A percentile compares a stretch with the other conserved stretches of the same genome.
These are phyloP conservation scores for Mortierella antarctica DNA, from an alignment of 192 early-diverging fungal species.

Conservation along the genomic window DNA sequence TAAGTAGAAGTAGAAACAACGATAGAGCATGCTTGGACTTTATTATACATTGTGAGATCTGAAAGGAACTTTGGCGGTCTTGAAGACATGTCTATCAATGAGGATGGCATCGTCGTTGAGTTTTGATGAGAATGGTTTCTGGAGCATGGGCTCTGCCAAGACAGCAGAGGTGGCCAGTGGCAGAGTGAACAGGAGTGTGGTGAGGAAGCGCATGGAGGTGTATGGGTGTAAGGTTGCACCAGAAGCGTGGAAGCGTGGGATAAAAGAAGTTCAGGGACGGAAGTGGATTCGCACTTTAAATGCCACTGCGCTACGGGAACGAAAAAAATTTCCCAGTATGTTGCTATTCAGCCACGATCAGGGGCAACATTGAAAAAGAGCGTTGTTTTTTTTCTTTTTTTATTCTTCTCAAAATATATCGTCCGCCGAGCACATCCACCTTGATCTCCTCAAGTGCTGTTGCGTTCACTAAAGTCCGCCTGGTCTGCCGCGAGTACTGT, in stretches of 20 bases:
- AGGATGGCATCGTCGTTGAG: conserved; percentile 20
- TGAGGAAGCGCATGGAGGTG: conserved; percentile 8
- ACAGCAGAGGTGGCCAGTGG: conserved; percentile 34
- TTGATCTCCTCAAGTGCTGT: no score
- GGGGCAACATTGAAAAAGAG: no score
- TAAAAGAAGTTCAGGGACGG: not conserved
- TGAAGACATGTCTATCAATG: conserved; percentile 52
- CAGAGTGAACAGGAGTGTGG: conserved; percentile 25
- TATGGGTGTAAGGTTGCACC: not conserved
- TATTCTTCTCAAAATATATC: no score
- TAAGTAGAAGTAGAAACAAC: not conserved
- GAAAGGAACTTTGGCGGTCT: conserved; percentile 59
- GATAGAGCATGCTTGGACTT: not conserved
- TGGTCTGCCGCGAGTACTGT: no score
- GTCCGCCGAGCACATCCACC: no score
- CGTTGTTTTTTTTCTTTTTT: no score
- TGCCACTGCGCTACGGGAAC: no score
- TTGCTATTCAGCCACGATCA: no score
- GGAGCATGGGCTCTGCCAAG: conserved; percentile 12
- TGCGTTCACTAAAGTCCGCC: no score
- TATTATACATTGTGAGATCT: conserved; percentile 49
- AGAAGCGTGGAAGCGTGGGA: not conserved
- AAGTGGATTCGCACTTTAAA: no score
- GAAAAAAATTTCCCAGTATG: no score
- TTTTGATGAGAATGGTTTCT: conserved; percentile 16